Conservation (phyloP, 208 protist genomes). For the Crithidia thermophila region DNA sequence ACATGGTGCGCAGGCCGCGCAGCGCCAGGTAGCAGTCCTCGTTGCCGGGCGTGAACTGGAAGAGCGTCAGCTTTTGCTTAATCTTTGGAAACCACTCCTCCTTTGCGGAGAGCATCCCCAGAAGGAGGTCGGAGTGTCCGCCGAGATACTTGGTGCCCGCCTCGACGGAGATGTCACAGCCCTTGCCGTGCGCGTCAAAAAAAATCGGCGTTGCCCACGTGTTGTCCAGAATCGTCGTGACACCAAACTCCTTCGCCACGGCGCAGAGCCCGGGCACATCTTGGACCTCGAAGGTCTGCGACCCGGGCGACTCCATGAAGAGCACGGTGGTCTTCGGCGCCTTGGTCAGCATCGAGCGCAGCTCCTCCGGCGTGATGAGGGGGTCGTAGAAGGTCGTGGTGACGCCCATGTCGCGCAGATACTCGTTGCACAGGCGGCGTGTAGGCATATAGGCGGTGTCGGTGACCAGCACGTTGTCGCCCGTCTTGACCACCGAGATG, state of each 20-base stretch:
- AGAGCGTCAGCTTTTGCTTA: slow-evolving; percentile 14
- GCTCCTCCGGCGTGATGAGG: slow-evolving; percentile 30
- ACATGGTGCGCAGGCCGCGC: slow-evolving; percentile 41
- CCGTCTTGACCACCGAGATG: slow-evolving; percentile 24
- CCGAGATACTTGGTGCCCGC: slow-evolving; percentile 43
- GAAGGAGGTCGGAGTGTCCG: slow-evolving; percentile 39
- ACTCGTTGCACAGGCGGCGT: slow-evolving; percentile 26
- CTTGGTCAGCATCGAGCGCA: slow-evolving; percentile 30
- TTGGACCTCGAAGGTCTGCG: slow-evolving; percentile 37
- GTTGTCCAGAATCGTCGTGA: slow-evolving; percentile 35
- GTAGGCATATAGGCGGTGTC: slow-evolving; percentile 38
- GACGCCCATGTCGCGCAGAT: slow-evolving; percentile 27
- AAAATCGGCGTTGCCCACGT: slow-evolving; percentile 41
- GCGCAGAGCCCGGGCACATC: slow-evolving; percentile 33
- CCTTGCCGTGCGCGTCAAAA: slow-evolving; percentile 35
- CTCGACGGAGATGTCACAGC: slow-evolving; percentile 44
- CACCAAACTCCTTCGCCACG: slow-evolving; percentile 20
- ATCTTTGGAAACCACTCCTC: slow-evolving; percentile 31
- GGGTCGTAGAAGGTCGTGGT: slow-evolving; percentile 38
- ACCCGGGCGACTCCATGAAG: slow-evolving; percentile 37
- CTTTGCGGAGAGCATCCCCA: slow-evolving; percentile 37
- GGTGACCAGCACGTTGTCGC: slow-evolving; percentile 33
- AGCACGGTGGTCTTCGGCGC: slow-evolving; percentile 31
- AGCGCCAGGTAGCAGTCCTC: slow-evolving; percentile 41
- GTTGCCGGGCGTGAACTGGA: slow-evolving; percentile 31